phyloP scores from a whole-genome alignment of 208 protist genomes.

The Porcisia hertigi region DNA sequence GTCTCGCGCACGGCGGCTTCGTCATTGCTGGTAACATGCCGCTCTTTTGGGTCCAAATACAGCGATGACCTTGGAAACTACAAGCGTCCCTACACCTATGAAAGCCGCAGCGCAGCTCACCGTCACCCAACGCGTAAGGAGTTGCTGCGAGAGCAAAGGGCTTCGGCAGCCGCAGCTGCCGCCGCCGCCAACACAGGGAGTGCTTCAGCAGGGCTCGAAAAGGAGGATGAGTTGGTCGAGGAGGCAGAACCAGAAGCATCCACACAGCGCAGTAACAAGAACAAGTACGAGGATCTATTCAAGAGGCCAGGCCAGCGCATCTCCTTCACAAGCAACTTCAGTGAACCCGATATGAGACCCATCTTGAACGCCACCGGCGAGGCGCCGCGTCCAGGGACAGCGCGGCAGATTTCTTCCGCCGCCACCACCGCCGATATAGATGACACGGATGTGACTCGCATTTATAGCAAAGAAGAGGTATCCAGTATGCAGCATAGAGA shows the following conservation, averaged over 20 bases:
- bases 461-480: conserved; percentile 77
- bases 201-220: neutral
- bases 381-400: neutral
- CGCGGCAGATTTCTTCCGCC: neutral
- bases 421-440: conserved; percentile 11
- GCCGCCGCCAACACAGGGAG: neutral
- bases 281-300: conserved; percentile 53
- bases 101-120: conserved; percentile 52
- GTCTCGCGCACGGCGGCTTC: conserved; percentile 7
- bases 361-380: conserved; percentile 14
- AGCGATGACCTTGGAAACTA: conserved; percentile 36
- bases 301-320: conserved; percentile 47
- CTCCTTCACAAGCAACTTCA: conserved; percentile 66
- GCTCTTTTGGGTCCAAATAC: conserved; percentile 45
- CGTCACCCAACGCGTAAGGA: conserved; percentile 41
- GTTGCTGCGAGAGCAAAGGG: conserved; percentile 29
- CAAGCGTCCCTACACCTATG: conserved; percentile 34
- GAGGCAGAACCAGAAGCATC: conserved; percentile 13
- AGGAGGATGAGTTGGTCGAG: neutral
- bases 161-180: conserved; percentile 13
- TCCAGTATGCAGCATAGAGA: conserved; percentile 19
- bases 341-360: conserved; percentile 31
- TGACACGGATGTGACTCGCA: conserved; percentile 62
- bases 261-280: conserved; percentile 54
- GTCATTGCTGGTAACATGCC: conserved; percentile 9